phyloP scores from a whole-genome alignment of 495 filamentous ascomycete genomes.

The Neurospora tetraspora region DNA sequence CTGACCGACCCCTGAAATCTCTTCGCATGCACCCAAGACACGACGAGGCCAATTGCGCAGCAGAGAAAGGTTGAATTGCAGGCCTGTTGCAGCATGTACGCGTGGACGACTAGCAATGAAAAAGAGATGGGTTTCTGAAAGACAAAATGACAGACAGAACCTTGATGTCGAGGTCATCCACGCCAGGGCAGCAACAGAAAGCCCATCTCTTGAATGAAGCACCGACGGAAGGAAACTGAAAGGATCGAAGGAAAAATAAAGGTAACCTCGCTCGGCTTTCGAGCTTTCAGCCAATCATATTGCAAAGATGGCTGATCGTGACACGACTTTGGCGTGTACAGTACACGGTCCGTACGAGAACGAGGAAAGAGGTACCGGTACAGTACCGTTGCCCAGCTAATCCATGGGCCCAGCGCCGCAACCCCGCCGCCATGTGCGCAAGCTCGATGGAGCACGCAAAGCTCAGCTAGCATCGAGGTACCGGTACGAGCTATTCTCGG shows the following conservation, averaged over 20 bases:
- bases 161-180: background rate
- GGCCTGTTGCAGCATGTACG: constrained; percentile 1
- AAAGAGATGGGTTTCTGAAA: constrained; percentile 6
- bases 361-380: constrained; percentile 7
- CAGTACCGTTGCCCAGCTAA: constrained; percentile 11
- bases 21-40: constrained; percentile 2
- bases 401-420: constrained; percentile 10
- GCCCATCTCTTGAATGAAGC: background rate
- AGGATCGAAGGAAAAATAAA: constrained; percentile 8
- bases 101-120: background rate
- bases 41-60: constrained; percentile 3
- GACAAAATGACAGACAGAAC: constrained; percentile 3
- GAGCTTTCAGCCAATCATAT: background rate
- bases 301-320: background rate
- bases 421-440: constrained; percentile 16
- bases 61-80: constrained; percentile 6
- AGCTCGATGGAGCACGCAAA: constrained; percentile 2
- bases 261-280: background rate
- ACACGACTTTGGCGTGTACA: background rate
- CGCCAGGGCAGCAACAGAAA: background rate
- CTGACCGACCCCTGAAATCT: background rate
- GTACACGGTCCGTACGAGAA: background rate
- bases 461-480: constrained; percentile 6
- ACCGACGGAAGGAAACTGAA: background rate
- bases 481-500: constrained; percentile 14